A percentile compares a stretch with the other conserved stretches of the same genome.
Evolutionary conservation across 331 rosid species (phyloP).

Genomic region (Cydonia oblonga): DNA sequence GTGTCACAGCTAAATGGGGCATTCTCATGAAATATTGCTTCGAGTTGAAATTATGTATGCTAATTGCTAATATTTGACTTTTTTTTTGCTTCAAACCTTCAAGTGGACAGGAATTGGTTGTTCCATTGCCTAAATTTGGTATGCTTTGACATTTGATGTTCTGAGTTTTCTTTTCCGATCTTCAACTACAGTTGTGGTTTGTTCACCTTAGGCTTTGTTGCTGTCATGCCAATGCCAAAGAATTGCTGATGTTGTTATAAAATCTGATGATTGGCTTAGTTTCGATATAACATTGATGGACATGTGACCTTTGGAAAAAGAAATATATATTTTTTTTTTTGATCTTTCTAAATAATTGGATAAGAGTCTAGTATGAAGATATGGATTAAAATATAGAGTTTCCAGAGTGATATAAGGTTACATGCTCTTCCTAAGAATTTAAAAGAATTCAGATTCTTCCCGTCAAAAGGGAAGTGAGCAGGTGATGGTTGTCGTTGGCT

Average conservation of each 20-base stretch:
- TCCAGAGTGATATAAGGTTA: slow-evolving; percentile 25
- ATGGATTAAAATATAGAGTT: slow-evolving; percentile 10
- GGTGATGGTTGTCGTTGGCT: slow-evolving; percentile 82
- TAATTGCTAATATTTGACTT: slow-evolving; percentile 17
- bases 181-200: slow-evolving; percentile 19
- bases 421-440: slow-evolving; percentile 29
- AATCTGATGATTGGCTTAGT: slow-evolving; percentile 14
- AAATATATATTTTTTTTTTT: neutral
- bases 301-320: slow-evolving; percentile 12
- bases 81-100: slow-evolving; percentile 18
- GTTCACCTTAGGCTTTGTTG: slow-evolving; percentile 8
- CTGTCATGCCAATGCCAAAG: slow-evolving; percentile 27
- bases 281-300: slow-evolving; percentile 13
- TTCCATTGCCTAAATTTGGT: slow-evolving; percentile 19
- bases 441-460: slow-evolving; percentile 50
- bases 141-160: slow-evolving; percentile 16
- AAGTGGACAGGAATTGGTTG: slow-evolving; percentile 25
- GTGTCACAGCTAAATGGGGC: neutral
- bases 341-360: slow-evolving; percentile 9
- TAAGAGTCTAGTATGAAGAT: neutral
- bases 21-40: slow-evolving; percentile 12
- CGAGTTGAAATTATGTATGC: slow-evolving; percentile 10
- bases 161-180: slow-evolving; percentile 27
- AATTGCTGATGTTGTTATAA: slow-evolving; percentile 15
- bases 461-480: slow-evolving; percentile 65